Conservation (phyloP, 2,329 filamentous ascomycete species). For the Penicillium sp. region DNA sequence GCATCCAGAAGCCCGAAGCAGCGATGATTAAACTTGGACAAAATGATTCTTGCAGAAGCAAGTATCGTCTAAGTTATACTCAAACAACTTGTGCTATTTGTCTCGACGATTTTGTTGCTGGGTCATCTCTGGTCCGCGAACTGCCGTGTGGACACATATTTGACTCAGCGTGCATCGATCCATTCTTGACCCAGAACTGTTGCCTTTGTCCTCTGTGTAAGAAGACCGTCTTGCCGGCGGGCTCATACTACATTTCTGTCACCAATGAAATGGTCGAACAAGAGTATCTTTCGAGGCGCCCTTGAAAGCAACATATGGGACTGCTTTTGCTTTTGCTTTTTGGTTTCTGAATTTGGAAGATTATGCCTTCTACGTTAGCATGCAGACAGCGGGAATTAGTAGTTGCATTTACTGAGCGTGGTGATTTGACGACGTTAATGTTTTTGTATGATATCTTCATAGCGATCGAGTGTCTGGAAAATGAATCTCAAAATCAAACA, state of each 20-base stretch:
- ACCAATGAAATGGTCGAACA: constrained; percentile 85
- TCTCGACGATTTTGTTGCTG: constrained; percentile 71
- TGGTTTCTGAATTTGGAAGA: background rate
- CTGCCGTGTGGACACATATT: constrained; percentile 90
- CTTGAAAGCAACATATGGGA: background rate
- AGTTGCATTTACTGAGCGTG: constrained; percentile 1
- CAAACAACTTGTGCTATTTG: constrained; percentile 91
- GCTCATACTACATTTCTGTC: constrained; percentile 62
- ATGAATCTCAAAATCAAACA: background rate
- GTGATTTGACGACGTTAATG: background rate
- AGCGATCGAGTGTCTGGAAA: background rate
- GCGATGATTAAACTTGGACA: constrained; percentile 11
- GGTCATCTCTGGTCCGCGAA: constrained; percentile 72
- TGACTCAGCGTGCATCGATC: constrained; percentile 87
- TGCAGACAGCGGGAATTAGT: background rate
- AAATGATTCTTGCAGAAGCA: constrained; percentile 6
- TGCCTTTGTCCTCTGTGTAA: constrained; percentile 93
- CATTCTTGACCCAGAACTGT: constrained; percentile 73
- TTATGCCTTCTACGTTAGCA: background rate
- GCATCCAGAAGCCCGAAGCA: constrained; percentile 12
- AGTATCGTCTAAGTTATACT: constrained; percentile 49
- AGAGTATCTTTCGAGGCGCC: constrained; percentile 63
- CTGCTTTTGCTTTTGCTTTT: background rate
- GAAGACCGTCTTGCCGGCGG: constrained; percentile 70
- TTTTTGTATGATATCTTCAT: background rate